A percentile compares a stretch with the other conserved stretches of the same genome.
Conservation (phyloP, 352 stramenopile genomes). For the Blastocystis sp. region DNA sequence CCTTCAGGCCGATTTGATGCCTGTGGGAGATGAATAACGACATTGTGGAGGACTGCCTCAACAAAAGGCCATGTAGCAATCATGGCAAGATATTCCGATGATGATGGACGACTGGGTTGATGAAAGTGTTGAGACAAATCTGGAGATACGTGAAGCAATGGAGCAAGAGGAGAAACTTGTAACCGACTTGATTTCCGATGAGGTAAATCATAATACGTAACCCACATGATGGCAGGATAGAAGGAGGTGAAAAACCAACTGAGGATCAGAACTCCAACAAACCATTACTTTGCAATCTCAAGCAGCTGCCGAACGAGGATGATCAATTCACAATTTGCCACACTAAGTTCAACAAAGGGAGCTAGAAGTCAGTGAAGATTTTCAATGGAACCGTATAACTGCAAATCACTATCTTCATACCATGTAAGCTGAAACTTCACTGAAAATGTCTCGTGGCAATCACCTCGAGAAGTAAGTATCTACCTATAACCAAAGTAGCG, state of each 20-base stretch:
- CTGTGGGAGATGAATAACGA: neutral
- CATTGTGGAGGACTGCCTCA: neutral
- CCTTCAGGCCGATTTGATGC: neutral
- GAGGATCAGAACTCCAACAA: neutral
- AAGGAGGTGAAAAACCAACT: conserved; percentile 45
- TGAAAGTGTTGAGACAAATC: neutral
- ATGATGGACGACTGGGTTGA: neutral
- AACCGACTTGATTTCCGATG: neutral
- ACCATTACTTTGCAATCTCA: neutral
- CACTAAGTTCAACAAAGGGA: neutral
- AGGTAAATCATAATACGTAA: neutral
- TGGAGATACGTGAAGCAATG: neutral
- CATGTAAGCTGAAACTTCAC: conserved; percentile 1
- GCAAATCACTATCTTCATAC: neutral
- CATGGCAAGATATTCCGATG: neutral
- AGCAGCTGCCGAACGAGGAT: conserved; percentile 11
- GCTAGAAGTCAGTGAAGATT: neutral
- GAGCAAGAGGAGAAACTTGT: neutral
- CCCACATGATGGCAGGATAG: neutral
- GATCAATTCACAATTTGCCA: neutral
- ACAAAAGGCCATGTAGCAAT: neutral
- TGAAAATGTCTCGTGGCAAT: neutral
- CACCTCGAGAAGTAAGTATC: neutral
- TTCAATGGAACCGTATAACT: neutral
- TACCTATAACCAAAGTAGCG: neutral